Base-by-base conservation (phyloP, 2,329 filamentous ascomycete genomes). In the Fusarium xyrophilum region DNA sequence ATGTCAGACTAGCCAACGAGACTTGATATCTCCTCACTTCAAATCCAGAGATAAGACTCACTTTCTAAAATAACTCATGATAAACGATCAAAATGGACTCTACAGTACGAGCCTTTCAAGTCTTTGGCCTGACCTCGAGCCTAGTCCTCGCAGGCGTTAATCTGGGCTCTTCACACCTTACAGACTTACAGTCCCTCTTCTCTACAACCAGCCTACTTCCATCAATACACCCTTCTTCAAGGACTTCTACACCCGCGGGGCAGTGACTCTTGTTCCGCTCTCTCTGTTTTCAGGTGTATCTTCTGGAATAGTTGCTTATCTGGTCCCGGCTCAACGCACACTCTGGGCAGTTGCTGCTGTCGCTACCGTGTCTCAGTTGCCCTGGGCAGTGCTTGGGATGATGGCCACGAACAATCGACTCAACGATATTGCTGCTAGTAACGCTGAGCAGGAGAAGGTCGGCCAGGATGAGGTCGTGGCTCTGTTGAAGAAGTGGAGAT, bases 191-290 rank as follows among this genome's bases (percentile, higher is more conserved):
- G 68, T 70, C 7, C 68, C 68, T 6, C 40, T 71, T 10, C 65
- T 70, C 14, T 70, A 71, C 11, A 28, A 33, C 9, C 60, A 62
- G 19, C 65, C 68, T n/a, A 58, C 33, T 11, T 56, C 57, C 6
- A 50, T 69, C 44, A 71, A 56, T 44, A 66, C 61, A 4, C 32
- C 64, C 8, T 69, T 70, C 32, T 71, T 70, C 61, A 69, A 66
- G 12, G 57, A 71, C 4, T 66, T 70, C 35, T 70, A 70, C 19
- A 63, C 30, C 14, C 61, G 52, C 23, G 64, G 68, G 0, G 68
- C 68, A 4, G 10, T 66, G 1, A 50, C 56, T 4, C 53, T 70
- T 4, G 68, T 70, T 1, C 68, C 61, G 2, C 65, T 70, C 0
- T 21, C 50, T 2, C 47, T 70, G 3, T 23, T 70, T 21, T 70